Conservation (phyloP, 2,329 filamentous ascomycete species). For the Fusarium setosum region DNA sequence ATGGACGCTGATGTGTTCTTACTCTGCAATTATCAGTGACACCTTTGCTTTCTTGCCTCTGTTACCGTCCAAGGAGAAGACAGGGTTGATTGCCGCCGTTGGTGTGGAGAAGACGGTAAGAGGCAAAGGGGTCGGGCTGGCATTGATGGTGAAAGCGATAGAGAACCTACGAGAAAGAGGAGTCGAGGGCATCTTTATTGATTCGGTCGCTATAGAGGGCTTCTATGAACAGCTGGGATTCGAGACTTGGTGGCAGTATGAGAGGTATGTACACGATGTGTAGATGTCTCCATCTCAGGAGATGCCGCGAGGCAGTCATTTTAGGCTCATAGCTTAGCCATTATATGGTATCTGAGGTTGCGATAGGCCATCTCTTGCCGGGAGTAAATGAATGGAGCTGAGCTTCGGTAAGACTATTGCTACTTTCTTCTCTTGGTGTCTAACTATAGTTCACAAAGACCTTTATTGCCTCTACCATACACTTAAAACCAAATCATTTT, state of each 20-base stretch:
- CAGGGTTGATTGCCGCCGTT: conserved; percentile 37
- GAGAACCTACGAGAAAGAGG: conserved; percentile 35
- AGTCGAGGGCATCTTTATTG: conserved; percentile 32
- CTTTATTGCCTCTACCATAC: too few species aligned
- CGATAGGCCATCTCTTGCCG: too few species aligned
- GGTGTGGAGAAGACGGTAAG: conserved; percentile 33
- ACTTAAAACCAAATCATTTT: too few species aligned
- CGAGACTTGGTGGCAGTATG: conserved; percentile 33
- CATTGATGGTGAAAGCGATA: conserved; percentile 37
- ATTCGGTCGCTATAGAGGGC: conserved; percentile 31
- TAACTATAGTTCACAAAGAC: too few species aligned
- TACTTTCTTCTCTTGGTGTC: too few species aligned
- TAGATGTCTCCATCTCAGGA: too few species aligned
- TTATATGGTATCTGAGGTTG: too few species aligned
- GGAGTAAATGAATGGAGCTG: too few species aligned
- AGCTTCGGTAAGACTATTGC: too few species aligned
- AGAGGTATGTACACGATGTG: conserved; percentile 7
- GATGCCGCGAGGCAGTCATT: too few species aligned
- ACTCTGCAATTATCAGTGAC: neutral
- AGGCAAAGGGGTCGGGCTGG: conserved; percentile 34
- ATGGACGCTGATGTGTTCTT: conserved; percentile 41
- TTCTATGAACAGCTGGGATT: conserved; percentile 39
- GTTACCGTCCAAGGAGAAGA: conserved; percentile 30
- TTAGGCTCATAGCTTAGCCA: too few species aligned
- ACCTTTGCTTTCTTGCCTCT: conserved; percentile 30